Percentiles rank a stretch among this genome's conserved stretches.
These are phyloP conservation scores for Colletotrichum limetticola DNA, from an alignment of 2,329 filamentous ascomycete genomes.

Conservation along the genomic window DNA sequence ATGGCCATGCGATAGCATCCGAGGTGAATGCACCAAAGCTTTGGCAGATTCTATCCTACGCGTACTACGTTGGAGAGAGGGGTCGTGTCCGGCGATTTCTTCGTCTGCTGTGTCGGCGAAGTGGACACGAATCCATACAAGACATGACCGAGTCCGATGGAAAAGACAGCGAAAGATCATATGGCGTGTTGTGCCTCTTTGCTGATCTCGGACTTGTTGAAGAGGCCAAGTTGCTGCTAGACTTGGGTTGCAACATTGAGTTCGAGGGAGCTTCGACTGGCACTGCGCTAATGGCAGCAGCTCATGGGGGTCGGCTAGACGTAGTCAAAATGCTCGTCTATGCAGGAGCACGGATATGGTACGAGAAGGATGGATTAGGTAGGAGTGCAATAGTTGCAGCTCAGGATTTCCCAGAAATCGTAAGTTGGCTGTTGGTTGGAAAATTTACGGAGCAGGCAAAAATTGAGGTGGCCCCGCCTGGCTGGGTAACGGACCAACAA, in stretches of 20 bases:
- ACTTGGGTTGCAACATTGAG: background rate
- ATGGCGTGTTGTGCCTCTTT: background rate
- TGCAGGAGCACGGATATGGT: background rate
- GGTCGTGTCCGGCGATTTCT: background rate
- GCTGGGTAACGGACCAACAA: background rate
- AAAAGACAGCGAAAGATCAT: background rate
- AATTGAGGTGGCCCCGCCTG: background rate
- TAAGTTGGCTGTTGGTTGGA: constrained; percentile 3
- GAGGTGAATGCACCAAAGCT: background rate
- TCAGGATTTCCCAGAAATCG: background rate
- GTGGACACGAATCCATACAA: background rate
- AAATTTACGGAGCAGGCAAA: constrained; percentile 9
- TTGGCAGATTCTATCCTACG: background rate
- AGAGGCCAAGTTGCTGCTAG: background rate
- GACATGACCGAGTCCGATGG: background rate
- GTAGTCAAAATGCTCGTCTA: constrained; percentile 12
- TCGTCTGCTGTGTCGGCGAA: background rate
- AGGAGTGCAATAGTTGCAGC: background rate
- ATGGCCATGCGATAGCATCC: background rate
- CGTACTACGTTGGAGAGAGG: background rate
- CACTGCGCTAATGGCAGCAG: constrained; percentile 8
- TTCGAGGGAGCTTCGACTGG: background rate
- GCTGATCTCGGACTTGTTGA: background rate
- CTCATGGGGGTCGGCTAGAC: background rate
- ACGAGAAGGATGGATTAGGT: background rate